Percentiles rank a stretch among this genome's conserved stretches.
Conservation (phyloP, 371 early-diverging fungal genomes). For the Synchytrium microbalum region DNA sequence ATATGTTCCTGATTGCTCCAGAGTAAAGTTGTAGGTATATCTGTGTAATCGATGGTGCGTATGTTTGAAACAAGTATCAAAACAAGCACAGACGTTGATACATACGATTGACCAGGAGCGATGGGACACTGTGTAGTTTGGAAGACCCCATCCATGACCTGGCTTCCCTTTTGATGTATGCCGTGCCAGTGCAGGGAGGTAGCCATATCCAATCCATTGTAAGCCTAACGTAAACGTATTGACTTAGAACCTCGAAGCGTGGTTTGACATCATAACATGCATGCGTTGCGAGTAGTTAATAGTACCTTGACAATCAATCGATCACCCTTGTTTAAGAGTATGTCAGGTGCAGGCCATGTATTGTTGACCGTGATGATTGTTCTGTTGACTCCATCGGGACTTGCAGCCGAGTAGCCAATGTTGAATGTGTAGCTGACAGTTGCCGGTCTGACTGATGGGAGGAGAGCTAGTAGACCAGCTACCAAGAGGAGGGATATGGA, state of each 20-base stretch:
- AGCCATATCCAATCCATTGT: neutral
- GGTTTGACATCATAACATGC: no score
- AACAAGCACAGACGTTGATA: neutral
- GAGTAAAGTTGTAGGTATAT: neutral
- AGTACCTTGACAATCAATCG: neutral
- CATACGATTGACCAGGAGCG: neutral
- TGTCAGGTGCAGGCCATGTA: neutral
- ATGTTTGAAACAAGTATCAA: neutral
- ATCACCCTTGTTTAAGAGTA: neutral
- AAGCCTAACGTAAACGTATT: neutral
- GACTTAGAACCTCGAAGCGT: no score
- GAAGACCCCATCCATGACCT: neutral
- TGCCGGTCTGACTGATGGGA: no score
- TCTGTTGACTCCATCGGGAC: neutral
- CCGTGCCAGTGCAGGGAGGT: slow-evolving; percentile 1
- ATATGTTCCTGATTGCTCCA: neutral
- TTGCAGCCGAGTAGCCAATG: neutral
- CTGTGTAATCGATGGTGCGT: neutral
- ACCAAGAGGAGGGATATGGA: no score
- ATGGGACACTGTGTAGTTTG: slow-evolving; percentile 1
- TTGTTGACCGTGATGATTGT: neutral
- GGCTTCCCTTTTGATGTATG: neutral
- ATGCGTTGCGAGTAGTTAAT: no score
- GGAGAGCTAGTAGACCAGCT: no score
- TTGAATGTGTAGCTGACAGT: neutral